A percentile compares a stretch with the other conserved stretches of the same genome.
Conservation (phyloP, 768 basidiomycete genomes). For the Mycena olivaceomarginata region DNA sequence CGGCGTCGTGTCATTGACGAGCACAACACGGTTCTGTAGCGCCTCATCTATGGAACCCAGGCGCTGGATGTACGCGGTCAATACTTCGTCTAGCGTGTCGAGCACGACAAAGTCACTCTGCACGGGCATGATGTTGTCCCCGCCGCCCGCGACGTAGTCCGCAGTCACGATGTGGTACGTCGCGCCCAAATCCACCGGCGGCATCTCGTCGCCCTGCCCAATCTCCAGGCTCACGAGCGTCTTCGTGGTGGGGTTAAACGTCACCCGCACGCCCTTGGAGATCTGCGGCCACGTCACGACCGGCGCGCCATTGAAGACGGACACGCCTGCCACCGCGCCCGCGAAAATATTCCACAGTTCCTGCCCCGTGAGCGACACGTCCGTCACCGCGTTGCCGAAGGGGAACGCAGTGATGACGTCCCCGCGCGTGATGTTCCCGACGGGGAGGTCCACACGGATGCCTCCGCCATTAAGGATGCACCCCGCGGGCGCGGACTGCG, state of each 20-base stretch:
- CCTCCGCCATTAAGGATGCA: conserved; percentile 66
- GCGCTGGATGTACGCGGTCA: conserved; percentile 54
- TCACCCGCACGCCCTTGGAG: conserved; percentile 58
- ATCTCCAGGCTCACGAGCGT: conserved; percentile 55
- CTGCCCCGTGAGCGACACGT: conserved; percentile 62
- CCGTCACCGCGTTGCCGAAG: conserved; percentile 63
- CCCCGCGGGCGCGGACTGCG: conserved; percentile 52
- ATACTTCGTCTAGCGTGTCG: conserved; percentile 57
- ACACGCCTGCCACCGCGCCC: conserved; percentile 58
- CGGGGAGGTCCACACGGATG: conserved; percentile 62
- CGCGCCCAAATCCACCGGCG: conserved; percentile 49
- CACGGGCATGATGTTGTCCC: conserved; percentile 58
- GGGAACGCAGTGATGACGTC: conserved; percentile 64
- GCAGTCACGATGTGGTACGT: conserved; percentile 56
- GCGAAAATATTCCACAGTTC: conserved; percentile 66
- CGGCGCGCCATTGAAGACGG: conserved; percentile 49
- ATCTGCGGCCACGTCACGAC: conserved; percentile 67
- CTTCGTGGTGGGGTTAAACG: conserved; percentile 55
- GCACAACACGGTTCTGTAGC: conserved; percentile 48
- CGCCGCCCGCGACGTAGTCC: conserved; percentile 59
- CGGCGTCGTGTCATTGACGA: conserved; percentile 43
- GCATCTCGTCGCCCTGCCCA: conserved; percentile 44
- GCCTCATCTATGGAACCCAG: conserved; percentile 38
- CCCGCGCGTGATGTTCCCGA: conserved; percentile 62
- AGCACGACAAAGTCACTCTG: conserved; percentile 52